Evolutionary conservation across 306 rosid genomes (phyloP).

Genomic region (Quercus glauca): DNA sequence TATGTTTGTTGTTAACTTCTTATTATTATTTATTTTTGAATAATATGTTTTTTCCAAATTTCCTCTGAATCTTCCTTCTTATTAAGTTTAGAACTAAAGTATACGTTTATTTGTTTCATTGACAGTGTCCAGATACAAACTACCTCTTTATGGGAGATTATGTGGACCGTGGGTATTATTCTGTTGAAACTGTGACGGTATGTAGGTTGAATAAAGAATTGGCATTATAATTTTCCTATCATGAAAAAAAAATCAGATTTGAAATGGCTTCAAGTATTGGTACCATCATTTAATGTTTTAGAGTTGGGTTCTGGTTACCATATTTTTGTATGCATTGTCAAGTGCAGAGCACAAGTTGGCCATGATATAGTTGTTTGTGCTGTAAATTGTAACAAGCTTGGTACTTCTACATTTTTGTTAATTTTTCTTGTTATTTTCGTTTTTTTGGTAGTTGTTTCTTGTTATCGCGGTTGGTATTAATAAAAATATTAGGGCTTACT

Average conservation of each 20-base stretch:
- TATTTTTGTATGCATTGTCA: not conserved
- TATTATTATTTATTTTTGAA: slow-evolving; percentile 7
- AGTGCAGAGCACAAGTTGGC: not conserved
- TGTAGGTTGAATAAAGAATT: slow-evolving; percentile 21
- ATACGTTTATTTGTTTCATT: slow-evolving; percentile 20
- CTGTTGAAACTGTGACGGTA: slow-evolving; percentile 98
- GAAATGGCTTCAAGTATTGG: not conserved
- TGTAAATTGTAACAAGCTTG: not conserved
- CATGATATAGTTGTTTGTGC: not conserved
- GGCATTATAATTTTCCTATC: not conserved
- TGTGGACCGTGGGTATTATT: slow-evolving; percentile 99
- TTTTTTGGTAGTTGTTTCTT: not conserved
- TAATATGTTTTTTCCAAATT: not conserved
- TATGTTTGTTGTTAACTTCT: not conserved
- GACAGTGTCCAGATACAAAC: slow-evolving; percentile 98
- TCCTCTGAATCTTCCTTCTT: not conserved
- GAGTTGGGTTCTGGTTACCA: slow-evolving; percentile 1
- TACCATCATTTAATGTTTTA: not conserved
- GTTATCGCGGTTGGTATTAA: not conserved
- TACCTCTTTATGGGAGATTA: slow-evolving; percentile 99
- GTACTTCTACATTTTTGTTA: not conserved
- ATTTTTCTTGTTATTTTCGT: not conserved
- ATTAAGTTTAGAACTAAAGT: slow-evolving; percentile 11
- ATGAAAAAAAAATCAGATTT: not conserved
- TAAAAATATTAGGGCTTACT: not conserved